Base-by-base conservation (phyloP, 2,329 filamentous ascomycete genomes). In the Cercospora zeina region DNA sequence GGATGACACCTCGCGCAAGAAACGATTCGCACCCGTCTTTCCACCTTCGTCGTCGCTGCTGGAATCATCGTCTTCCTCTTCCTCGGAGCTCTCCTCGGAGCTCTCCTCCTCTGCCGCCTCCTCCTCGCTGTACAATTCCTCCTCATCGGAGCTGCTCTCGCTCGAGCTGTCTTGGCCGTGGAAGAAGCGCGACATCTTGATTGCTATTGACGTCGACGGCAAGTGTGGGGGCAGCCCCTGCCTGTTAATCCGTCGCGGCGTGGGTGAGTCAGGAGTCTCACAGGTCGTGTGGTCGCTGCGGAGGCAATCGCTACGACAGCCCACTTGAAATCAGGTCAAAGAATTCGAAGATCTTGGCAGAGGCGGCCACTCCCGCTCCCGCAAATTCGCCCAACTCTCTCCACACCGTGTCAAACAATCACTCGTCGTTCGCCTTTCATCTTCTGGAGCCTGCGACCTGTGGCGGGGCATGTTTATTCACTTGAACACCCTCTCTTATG, bases 151-250 rank as follows among this genome's bases (percentile, higher is more conserved):
- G 68, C 91, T 96, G 84, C 91, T 93, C 80, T 97, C 93, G 83
- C 87, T 91, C 75, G 93, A 96, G 87, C 93, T 97, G 80, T 96
- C 93, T 82, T 89, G 90, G 78, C 90, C 90, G 79, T 91, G 90
- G 85, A 97, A 97, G 81, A 97, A 99, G 82, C 92, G 90, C 85
- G 95, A 97, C 64, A 65, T 68, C 61, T 45, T 66, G 61, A 58
- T 21, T 37, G 61, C 34, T 34, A 37, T 24, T 59, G 45, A 62
- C 64, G 45, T 21, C 50, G 47, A 42, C 9, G 51, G 42, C 4
- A 27, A 33, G 30, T 31, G 21, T 60, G 47, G 33, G 60, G 54
- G 51, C 60, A 62, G 66, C 66, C 54, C 62, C 53, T 63, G 65
- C 65, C 62, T 62, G 13, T 30, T 30, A 42, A 33, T 11, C 55